Percentiles rank a stretch among this genome's conserved stretches.
These are phyloP conservation scores for Berkeleyomyces rouxiae DNA, from an alignment of 2,329 filamentous ascomycete genomes.

Conservation along the genomic window DNA sequence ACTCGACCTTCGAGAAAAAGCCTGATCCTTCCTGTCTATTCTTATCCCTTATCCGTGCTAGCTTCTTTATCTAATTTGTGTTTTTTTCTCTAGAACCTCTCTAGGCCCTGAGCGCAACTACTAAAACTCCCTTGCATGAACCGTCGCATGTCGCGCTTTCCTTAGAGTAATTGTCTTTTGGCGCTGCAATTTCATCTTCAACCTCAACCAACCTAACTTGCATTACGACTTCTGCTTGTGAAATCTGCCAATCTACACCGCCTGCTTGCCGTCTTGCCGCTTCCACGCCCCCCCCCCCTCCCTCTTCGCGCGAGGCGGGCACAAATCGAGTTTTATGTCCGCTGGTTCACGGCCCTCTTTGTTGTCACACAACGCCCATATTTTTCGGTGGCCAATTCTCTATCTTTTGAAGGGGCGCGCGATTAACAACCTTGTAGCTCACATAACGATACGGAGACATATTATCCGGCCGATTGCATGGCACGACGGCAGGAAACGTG, in stretches of 20 bases:
- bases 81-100: not conserved
- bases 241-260: not conserved
- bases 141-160: not conserved
- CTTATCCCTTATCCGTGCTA: not conserved
- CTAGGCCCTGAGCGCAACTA: not conserved
- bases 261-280: not conserved
- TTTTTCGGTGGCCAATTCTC: not conserved
- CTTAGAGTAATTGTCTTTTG: not conserved
- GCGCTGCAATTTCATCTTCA: not conserved
- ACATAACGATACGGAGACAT: no score
- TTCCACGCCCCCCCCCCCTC: not conserved
- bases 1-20: not conserved
- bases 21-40: not conserved
- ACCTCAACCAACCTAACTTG: no score
- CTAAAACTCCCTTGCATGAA: not conserved
- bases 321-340: not conserved
- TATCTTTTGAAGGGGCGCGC: not conserved
- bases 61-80: not conserved
- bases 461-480: no score
- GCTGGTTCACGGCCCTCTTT: not conserved
- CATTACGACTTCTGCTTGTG: not conserved
- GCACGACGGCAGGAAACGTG: no score
- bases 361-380: not conserved
- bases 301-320: not conserved
- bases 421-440: not conserved